Conservation (phyloP, 2,329 filamentous ascomycete species). For the Ophiostoma himal-ulmi region DNA sequence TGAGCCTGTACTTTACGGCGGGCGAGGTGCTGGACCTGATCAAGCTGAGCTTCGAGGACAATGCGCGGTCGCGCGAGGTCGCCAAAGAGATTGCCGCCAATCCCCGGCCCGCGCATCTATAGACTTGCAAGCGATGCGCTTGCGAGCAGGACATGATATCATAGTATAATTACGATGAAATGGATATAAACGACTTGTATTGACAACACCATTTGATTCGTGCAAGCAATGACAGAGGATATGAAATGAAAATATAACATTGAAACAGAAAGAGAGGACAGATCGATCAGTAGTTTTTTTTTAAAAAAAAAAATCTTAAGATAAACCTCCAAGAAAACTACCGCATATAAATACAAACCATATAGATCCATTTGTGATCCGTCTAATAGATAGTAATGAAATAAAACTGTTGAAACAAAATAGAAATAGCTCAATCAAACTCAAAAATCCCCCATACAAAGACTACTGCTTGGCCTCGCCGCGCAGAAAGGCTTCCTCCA, state of each 20-base stretch:
- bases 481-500: conserved; percentile 67
- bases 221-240: not conserved
- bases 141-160: not conserved
- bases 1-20: conserved; percentile 57
- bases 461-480: conserved; percentile 35
- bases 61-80: conserved; percentile 52
- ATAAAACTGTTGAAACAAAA: not conserved
- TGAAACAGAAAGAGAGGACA: conserved; percentile 1
- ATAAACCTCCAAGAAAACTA: not conserved
- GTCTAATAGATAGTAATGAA: not conserved
- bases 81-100: conserved; percentile 53
- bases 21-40: conserved; percentile 59
- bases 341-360: too few relatives aligned
- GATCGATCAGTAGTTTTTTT: not conserved
- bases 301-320: too few relatives aligned
- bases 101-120: conserved; percentile 38
- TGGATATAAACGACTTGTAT: not conserved
- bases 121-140: not conserved
- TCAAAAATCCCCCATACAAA: too few relatives aligned
- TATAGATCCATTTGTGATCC: not conserved
- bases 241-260: not conserved
- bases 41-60: conserved; percentile 59
- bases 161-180: not conserved
- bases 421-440: not conserved
- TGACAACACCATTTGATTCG: not conserved